phyloP scores from a whole-genome alignment of 2,329 filamentous ascomycete species.

The Erysiphe neolycopersici region DNA sequence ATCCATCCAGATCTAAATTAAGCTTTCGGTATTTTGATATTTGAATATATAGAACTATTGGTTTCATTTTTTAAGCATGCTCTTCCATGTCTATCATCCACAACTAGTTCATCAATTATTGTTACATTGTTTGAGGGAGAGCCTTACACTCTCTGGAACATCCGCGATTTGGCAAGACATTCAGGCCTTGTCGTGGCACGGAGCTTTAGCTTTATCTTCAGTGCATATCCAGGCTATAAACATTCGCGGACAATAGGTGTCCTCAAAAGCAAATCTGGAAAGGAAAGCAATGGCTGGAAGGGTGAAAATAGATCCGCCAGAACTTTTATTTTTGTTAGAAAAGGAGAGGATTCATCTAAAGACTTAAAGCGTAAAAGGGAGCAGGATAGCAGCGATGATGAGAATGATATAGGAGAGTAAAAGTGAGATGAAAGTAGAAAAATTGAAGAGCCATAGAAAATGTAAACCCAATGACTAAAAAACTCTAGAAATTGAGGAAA shows the following conservation, averaged over 20 bases:
- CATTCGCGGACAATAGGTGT: conserved; percentile 50
- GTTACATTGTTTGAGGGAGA: conserved; percentile 82
- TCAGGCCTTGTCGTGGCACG: conserved; percentile 39
- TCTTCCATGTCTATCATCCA: conserved; percentile 22
- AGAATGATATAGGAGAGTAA: conserved; percentile 3
- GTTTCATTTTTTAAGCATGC: conserved; percentile 38
- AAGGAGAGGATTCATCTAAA: conserved; percentile 19
- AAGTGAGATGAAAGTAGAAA: conserved; percentile 4
- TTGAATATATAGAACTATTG: conserved; percentile 25
- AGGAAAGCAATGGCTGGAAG: conserved; percentile 20
- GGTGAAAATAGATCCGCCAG: conserved; percentile 25
- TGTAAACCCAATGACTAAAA: too few species aligned
- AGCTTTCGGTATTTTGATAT: neutral
- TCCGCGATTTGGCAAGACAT: conserved; percentile 64
- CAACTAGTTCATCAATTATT: conserved; percentile 30
- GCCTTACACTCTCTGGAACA: conserved; percentile 90
- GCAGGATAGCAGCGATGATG: conserved; percentile 13
- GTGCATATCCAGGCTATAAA: conserved; percentile 43
- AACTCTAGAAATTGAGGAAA: too few species aligned
- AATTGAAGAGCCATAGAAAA: too few species aligned
- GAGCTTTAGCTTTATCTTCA: conserved; percentile 42
- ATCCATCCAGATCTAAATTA: neutral
- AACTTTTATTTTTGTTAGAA: conserved; percentile 35
- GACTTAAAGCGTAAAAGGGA: neutral
- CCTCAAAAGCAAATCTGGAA: conserved; percentile 22